Conservation (phyloP, 1,284 basidiomycete genomes). For the Fomes fomentarius region DNA sequence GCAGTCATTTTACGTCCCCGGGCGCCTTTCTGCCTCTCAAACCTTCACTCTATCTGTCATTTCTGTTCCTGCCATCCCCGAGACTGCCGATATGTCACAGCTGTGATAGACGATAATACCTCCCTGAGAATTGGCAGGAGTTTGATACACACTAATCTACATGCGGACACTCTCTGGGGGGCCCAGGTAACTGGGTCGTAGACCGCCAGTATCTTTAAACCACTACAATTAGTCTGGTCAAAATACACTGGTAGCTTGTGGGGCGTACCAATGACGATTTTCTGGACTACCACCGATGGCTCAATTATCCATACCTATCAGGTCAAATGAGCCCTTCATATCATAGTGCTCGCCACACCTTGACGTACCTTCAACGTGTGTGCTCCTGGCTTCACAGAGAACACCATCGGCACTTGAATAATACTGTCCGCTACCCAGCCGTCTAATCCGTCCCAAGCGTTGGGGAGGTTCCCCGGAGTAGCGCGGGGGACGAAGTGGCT, state of each 20-base stretch:
- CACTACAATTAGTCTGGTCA: neutral
- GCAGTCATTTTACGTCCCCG: too few species aligned
- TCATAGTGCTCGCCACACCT: constrained; percentile 1
- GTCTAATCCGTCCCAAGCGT: constrained; percentile 50
- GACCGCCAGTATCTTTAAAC: constrained; percentile 55
- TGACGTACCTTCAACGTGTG: constrained; percentile 57
- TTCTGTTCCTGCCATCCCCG: neutral
- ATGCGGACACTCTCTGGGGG: constrained; percentile 57
- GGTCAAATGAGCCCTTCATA: too few species aligned
- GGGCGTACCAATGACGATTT: constrained; percentile 58
- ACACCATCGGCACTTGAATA: constrained; percentile 36
- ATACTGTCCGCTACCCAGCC: constrained; percentile 60
- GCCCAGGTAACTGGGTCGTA: constrained; percentile 59
- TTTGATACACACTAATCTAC: constrained; percentile 7
- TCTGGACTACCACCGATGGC: constrained; percentile 64
- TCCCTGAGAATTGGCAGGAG: neutral
- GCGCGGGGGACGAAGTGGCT: constrained; percentile 56
- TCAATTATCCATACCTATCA: constrained; percentile 59
- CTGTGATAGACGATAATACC: neutral
- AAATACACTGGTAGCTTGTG: neutral
- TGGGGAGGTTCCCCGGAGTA: constrained; percentile 52
- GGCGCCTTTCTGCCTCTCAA: neutral
- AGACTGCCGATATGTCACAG: too few species aligned
- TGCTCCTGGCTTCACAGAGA: constrained; percentile 49
- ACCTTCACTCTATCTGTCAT: neutral